Evolutionary conservation across 1,139 yeast species (phyloP), one percentile per base, ranked within the genome.

Genomic region (Ogataea hybrid): DNA sequence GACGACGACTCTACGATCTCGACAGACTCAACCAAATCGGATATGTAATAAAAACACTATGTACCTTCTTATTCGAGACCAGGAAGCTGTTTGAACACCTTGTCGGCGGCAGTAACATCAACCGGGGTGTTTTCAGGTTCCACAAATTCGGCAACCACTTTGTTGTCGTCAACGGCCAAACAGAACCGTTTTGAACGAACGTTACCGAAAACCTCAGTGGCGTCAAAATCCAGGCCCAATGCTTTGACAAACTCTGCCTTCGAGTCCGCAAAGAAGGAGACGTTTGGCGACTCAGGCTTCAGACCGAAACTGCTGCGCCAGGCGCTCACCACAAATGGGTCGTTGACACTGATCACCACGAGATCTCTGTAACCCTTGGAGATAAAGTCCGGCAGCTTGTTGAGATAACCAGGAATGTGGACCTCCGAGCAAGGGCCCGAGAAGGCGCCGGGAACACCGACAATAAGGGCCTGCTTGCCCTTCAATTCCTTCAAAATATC

Each of bases 391-490:
- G 69, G 61, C 42, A 73, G 62, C 39, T 71, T 62, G 47, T 69
- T 67, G 55, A 86, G 61, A 64, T 77, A 88, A 5, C 92, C 95
- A 5, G 96, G 96, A 38, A 88, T 76, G 59, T 86, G 95, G 25
- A 75, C 64, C 16, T 82, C 78, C 25, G 90, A 73, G 63, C 96
- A 88, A 1, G 88, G 94, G 34, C 95, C 90, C 3, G 95, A 83
- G 59, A 83, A 88, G 0, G 96, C 96, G 16, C 96, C 96, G 34
- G 96, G 96, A 32, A 88, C 87, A 41, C 95, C 95, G 37, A 88
- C 74, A 41, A 88, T 66, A 30, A 88, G 61, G 32, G 79, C 52
- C 68, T 59, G 79, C 82, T 33, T 82, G 80, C 56, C 56, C 36
- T 37, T 25, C 20, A 50, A 31, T 54, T 77, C 80, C 33, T 75